Evolutionary conservation across 2,329 filamentous ascomycete genomes (phyloP).

Genomic region (Didymella exigua): DNA sequence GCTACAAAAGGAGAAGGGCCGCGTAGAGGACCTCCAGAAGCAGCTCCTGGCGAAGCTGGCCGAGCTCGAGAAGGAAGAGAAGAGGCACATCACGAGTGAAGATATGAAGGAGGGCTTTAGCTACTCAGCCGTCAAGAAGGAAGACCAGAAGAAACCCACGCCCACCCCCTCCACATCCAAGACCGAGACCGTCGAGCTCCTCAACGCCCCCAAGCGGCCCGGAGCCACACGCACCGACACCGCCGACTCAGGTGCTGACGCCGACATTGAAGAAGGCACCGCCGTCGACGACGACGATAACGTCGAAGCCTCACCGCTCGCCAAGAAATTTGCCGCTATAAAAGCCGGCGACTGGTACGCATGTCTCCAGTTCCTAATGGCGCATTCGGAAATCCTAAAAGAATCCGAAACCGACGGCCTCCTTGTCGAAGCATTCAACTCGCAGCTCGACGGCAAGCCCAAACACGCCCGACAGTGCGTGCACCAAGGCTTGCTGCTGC

Average conservation of each 20-base stretch:
- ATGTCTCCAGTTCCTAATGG: conserved; percentile 76
- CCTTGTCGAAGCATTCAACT: conserved; percentile 89
- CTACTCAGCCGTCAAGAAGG: conserved; percentile 72
- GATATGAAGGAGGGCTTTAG: conserved; percentile 87
- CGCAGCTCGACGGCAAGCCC: conserved; percentile 75
- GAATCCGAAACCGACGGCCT: conserved; percentile 91
- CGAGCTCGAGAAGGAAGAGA: conserved; percentile 83
- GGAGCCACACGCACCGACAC: conserved; percentile 48
- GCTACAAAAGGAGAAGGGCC: conserved; percentile 74
- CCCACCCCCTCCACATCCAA: conserved; percentile 33
- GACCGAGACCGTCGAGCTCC: conserved; percentile 64
- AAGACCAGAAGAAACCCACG: conserved; percentile 29
- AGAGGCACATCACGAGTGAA: conserved; percentile 92
- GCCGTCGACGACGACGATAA: conserved; percentile 63
- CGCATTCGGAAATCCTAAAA: conserved; percentile 76
- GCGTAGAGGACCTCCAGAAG: conserved; percentile 78
- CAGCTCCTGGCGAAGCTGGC: conserved; percentile 75
- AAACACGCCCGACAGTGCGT: conserved; percentile 85
- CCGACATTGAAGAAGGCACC: conserved; percentile 63
- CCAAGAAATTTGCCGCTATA: conserved; percentile 82
- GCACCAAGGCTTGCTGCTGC: conserved; percentile 87
- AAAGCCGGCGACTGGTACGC: conserved; percentile 73
- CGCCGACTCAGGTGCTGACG: conserved; percentile 63
- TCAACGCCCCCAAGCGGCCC: conserved; percentile 68
- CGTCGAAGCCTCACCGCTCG: conserved; percentile 76